phyloP scores from a whole-genome alignment of 768 basidiomycete species.

The Russula lepida region DNA sequence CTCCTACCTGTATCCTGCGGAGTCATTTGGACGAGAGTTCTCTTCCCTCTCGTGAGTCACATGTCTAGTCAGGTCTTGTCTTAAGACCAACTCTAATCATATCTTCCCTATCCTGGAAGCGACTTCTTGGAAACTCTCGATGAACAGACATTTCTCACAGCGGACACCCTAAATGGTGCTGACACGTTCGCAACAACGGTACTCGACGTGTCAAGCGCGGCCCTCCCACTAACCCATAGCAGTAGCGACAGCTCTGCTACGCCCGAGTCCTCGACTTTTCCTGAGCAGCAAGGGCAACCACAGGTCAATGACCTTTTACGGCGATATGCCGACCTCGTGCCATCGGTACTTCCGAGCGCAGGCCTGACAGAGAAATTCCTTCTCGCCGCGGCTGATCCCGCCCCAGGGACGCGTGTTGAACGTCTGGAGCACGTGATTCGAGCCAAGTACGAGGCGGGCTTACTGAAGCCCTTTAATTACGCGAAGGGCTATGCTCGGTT shows the following conservation, averaged over 20 bases:
- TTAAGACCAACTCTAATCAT: background rate
- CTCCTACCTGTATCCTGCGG: slow-evolving; percentile 60
- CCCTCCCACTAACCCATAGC: background rate
- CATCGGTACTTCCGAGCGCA: slow-evolving; percentile 56
- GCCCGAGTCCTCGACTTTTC: slow-evolving; percentile 20
- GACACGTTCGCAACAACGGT: slow-evolving; percentile 35
- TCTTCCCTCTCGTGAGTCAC: slow-evolving; percentile 63
- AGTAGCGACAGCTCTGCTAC: slow-evolving; percentile 1
- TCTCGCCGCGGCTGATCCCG: slow-evolving; percentile 91
- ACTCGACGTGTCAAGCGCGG: slow-evolving; percentile 17
- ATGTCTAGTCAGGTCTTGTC: background rate
- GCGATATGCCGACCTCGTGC: slow-evolving; percentile 35
- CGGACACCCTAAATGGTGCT: slow-evolving; percentile 40
- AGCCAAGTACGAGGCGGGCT: slow-evolving; percentile 93
- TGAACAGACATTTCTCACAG: slow-evolving; percentile 70
- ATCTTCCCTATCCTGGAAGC: slow-evolving; percentile 31
- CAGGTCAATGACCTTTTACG: slow-evolving; percentile 16
- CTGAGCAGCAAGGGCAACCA: slow-evolving; percentile 19
- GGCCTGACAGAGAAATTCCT: slow-evolving; percentile 84
- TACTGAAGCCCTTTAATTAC: slow-evolving; percentile 93
- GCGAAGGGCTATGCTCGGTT: slow-evolving; percentile 91
- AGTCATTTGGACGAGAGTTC: slow-evolving; percentile 74
- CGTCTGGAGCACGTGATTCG: slow-evolving; percentile 85
- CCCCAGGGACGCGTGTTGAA: slow-evolving; percentile 82
- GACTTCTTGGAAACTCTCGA: slow-evolving; percentile 87